Percentiles rank a stretch among this genome's conserved stretches.
Evolutionary conservation across 139 green algal genomes (phyloP).

Genomic region (Nannochloris sp.): DNA sequence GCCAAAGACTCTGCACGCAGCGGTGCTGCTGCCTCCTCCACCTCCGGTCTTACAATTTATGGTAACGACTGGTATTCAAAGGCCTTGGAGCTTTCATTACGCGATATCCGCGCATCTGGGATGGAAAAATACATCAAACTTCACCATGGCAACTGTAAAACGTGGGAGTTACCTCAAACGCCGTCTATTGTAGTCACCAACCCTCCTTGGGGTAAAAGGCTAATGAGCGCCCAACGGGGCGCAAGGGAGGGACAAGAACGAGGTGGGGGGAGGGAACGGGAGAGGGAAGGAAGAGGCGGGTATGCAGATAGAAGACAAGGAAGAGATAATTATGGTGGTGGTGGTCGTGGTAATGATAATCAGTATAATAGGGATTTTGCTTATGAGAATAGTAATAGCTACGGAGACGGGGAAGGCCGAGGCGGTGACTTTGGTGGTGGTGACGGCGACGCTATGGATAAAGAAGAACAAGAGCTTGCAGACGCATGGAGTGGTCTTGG

Average conservation of each 20-base stretch:
- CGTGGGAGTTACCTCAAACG: constrained; percentile 25
- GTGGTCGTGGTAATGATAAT: too few relatives aligned
- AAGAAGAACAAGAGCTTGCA: constrained; percentile 14
- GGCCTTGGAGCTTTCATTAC: constrained; percentile 42
- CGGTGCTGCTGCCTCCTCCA: too few relatives aligned
- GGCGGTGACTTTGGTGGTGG: too few relatives aligned
- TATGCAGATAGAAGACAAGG: neutral
- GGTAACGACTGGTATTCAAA: constrained; percentile 61
- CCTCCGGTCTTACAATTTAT: too few relatives aligned
- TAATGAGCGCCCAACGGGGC: constrained; percentile 19
- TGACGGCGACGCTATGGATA: neutral
- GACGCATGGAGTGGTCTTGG: constrained; percentile 44
- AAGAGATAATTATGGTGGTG: too few relatives aligned
- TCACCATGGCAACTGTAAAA: constrained; percentile 26
- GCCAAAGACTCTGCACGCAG: constrained; percentile 8
- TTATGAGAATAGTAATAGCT: too few relatives aligned
- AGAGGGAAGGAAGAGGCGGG: neutral
- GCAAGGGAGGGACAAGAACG: neutral
- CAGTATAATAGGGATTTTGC: too few relatives aligned
- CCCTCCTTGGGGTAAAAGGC: constrained; percentile 78
- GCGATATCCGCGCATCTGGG: constrained; percentile 26
- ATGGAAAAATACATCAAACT: constrained; percentile 34
- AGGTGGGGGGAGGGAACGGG: neutral
- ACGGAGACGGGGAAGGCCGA: too few relatives aligned
- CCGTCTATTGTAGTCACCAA: constrained; percentile 75